These are phyloP conservation scores for Anethum foeniculum DNA, from an alignment of 140 eudicot genomes.

Conservation along the genomic window DNA sequence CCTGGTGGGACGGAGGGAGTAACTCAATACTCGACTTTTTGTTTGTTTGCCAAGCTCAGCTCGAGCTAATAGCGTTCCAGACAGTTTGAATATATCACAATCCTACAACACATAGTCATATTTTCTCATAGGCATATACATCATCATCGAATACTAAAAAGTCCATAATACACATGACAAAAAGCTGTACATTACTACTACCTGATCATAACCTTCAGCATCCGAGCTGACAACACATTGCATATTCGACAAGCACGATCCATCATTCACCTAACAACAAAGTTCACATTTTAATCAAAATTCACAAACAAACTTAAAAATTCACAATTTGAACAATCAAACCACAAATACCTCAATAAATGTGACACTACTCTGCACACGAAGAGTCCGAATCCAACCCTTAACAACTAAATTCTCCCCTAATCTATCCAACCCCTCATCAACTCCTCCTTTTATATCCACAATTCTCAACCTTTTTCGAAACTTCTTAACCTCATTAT, in stretches of 20 bases:
- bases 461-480: conserved; percentile 50
- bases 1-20: too few relatives aligned
- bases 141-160: background rate
- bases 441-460: conserved; percentile 74
- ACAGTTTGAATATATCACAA: background rate
- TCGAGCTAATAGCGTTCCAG: background rate
- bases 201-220: conserved; percentile 97
- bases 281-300: background rate
- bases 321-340: background rate
- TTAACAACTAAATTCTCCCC: conserved; percentile 60
- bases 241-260: conserved; percentile 92
- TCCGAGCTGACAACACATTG: conserved; percentile 84
- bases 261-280: conserved; percentile 73
- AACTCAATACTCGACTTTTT: background rate
- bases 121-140: background rate
- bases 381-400: conserved; percentile 89
- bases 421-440: conserved; percentile 60
- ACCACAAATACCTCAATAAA: conserved; percentile 64
- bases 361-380: conserved; percentile 85
- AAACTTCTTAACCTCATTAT: conserved; percentile 44
- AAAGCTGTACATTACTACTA: conserved; percentile 10
- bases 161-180: background rate
- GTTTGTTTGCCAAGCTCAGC: background rate
- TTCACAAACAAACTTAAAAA: background rate
- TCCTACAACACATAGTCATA: background rate